phyloP scores from a whole-genome alignment of 495 filamentous ascomycete genomes.

The Trichoderma reesei region DNA sequence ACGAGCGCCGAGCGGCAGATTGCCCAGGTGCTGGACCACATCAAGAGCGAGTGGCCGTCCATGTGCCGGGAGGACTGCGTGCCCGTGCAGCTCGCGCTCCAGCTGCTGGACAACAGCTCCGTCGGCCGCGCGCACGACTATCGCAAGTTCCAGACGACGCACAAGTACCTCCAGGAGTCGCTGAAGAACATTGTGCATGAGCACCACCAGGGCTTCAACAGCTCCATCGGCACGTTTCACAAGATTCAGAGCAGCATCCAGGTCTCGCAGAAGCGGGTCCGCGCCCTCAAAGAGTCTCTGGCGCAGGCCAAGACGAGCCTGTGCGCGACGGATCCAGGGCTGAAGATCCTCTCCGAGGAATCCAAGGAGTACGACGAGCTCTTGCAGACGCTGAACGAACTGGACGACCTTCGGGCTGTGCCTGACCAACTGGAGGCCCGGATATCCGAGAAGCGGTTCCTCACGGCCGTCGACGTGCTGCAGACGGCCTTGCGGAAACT shows the following conservation, averaged over 20 bases:
- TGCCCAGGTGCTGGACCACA: constrained; percentile 45
- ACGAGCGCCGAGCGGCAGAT: constrained; percentile 39
- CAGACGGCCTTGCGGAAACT: constrained; percentile 77
- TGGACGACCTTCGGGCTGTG: constrained; percentile 82
- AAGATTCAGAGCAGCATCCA: constrained; percentile 94
- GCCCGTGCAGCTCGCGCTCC: constrained; percentile 84
- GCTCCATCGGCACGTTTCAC: constrained; percentile 96
- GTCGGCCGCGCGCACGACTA: constrained; percentile 84
- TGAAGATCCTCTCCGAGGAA: constrained; percentile 73
- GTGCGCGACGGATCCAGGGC: constrained; percentile 78
- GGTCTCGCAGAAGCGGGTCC: constrained; percentile 73
- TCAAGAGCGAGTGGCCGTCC: constrained; percentile 81
- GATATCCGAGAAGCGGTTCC: constrained; percentile 92
- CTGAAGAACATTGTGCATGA: constrained; percentile 95
- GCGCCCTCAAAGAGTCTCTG: constrained; percentile 71
- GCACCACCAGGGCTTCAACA: constrained; percentile 98
- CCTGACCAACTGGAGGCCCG: constrained; percentile 86
- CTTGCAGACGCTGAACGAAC: constrained; percentile 69
- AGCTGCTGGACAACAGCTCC: constrained; percentile 87
- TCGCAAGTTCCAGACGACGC: constrained; percentile 68
- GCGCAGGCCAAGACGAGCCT: constrained; percentile 73
- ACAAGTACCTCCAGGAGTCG: constrained; percentile 76
- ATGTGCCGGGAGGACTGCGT: constrained; percentile 82
- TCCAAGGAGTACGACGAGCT: constrained; percentile 90
- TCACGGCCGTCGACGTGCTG: constrained; percentile 84